A percentile compares a stretch with the other conserved stretches of the same genome.
Evolutionary conservation across 306 rosid genomes (phyloP).

Genomic region (Urtica urens): DNA sequence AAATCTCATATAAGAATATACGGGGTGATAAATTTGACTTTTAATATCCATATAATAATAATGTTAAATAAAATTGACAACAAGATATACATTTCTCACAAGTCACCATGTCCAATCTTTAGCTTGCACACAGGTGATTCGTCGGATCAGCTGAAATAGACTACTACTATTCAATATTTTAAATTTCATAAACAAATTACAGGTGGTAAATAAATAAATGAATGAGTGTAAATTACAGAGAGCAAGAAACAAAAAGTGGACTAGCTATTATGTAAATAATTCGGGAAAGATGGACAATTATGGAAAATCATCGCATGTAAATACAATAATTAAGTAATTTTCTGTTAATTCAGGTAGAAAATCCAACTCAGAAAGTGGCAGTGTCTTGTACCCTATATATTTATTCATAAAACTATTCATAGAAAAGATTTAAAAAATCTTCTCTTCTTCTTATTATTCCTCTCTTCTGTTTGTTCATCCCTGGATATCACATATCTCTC

Average conservation of each 20-base stretch:
- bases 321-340: conserved; percentile 1
- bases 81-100: no score
- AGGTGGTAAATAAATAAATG: no score
- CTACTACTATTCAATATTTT: no score
- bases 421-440: conserved; percentile 7
- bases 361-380: conserved; percentile 10
- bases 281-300: conserved; percentile 2
- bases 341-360: conserved; percentile 31
- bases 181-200: no score
- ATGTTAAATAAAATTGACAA: no score
- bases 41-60: not conserved
- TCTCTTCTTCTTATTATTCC: conserved; percentile 8
- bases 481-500: not conserved
- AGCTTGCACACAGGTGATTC: no score
- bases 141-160: no score
- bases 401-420: conserved; percentile 17
- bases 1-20: not conserved
- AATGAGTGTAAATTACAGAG: not conserved
- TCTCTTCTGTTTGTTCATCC: not conserved
- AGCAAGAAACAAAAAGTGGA: not conserved
- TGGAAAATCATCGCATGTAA: conserved; percentile 1
- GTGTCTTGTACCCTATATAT: conserved; percentile 11
- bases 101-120: no score
- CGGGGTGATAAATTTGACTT: not conserved
- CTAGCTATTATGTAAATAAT: conserved; percentile 1